A percentile compares a stretch with the other conserved stretches of the same genome.
phyloP scores from a whole-genome alignment of 495 filamentous ascomycete species.

The Trichoderma orchidacearum region DNA sequence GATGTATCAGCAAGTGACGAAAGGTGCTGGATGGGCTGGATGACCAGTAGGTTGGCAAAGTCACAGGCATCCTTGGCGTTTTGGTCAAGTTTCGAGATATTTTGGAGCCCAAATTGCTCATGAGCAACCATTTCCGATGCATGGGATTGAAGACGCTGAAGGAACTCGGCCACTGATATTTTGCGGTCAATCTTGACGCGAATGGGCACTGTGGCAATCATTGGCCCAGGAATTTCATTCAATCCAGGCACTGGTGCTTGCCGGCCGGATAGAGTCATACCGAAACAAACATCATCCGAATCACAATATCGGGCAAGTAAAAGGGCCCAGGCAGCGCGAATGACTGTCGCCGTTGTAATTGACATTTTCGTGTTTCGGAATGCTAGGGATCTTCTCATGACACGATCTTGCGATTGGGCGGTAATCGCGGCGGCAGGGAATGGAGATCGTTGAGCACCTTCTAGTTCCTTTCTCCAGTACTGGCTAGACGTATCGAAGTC shows the following conservation, averaged over 20 bases:
- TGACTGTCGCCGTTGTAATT: constrained; percentile 25
- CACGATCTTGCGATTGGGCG: not conserved
- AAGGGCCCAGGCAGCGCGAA: constrained; percentile 32
- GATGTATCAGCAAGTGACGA: not conserved
- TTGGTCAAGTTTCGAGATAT: constrained; percentile 10
- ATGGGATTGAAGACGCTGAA: constrained; percentile 17
- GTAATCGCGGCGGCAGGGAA: not conserved
- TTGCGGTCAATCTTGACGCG: constrained; percentile 14
- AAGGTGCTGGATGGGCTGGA: not conserved
- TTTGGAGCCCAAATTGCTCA: constrained; percentile 33
- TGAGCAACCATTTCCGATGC: constrained; percentile 22
- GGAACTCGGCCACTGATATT: constrained; percentile 5
- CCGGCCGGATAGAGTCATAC: constrained; percentile 33
- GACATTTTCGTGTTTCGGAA: constrained; percentile 12
- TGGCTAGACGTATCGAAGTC: not conserved
- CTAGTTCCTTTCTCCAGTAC: not conserved
- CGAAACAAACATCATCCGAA: constrained; percentile 30
- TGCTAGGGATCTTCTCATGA: not conserved
- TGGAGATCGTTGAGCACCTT: not conserved
- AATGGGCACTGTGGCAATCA: constrained; percentile 45
- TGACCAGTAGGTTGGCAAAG: not conserved
- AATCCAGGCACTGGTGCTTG: constrained; percentile 30
- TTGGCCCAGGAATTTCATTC: constrained; percentile 33
- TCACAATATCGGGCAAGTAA: constrained; percentile 21
- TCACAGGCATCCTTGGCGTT: constrained; percentile 2